A percentile compares a stretch with the other conserved stretches of the same genome.
These are phyloP conservation scores for Neurospora tetrasperma DNA, from an alignment of 495 filamentous ascomycete genomes.

Conservation along the genomic window DNA sequence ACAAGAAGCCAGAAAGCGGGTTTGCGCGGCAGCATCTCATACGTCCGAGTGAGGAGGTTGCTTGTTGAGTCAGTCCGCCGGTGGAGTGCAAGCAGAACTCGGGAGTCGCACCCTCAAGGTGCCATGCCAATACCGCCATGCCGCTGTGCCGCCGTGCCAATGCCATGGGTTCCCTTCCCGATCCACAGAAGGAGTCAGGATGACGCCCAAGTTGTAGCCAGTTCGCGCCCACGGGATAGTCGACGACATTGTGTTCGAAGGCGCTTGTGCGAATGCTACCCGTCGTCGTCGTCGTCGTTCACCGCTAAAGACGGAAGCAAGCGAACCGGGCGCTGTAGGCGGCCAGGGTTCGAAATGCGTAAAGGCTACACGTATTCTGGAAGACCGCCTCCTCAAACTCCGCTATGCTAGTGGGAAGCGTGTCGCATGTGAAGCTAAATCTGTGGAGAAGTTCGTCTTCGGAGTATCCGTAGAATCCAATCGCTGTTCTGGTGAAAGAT, in stretches of 20 bases:
- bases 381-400: neutral
- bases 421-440: neutral
- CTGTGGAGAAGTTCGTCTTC: neutral
- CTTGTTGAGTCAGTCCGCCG: neutral
- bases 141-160: neutral
- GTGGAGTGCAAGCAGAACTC: neutral
- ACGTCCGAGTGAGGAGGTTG: conserved; percentile 5
- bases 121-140: neutral
- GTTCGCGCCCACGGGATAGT: neutral
- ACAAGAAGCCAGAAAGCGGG: neutral
- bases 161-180: neutral
- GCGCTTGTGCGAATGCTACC: neutral
- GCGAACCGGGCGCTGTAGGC: neutral
- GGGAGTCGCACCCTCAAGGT: neutral
- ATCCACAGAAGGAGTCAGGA: neutral
- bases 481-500: neutral
- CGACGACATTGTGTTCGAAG: neutral
- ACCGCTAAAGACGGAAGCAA: neutral
- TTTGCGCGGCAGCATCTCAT: conserved; percentile 20
- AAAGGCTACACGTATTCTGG: neutral
- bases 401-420: neutral
- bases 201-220: neutral
- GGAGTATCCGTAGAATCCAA: neutral
- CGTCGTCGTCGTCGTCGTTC: neutral
- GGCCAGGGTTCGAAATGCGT: neutral